These are phyloP conservation scores for Zasmidium citrigriseum DNA, from an alignment of 2,329 filamentous ascomycete species.

Conservation along the genomic window DNA sequence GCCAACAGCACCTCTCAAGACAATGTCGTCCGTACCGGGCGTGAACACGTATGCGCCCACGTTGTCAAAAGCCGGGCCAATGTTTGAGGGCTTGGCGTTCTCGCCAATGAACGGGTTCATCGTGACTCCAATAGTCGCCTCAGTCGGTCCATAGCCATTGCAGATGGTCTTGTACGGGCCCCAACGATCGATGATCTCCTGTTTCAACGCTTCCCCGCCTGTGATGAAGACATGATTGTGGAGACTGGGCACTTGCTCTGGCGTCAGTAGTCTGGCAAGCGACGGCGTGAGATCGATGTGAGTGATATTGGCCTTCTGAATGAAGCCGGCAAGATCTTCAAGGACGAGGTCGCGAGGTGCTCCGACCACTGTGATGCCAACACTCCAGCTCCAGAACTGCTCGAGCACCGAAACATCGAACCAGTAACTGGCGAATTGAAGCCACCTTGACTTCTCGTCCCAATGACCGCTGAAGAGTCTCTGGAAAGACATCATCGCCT, in stretches of 20 bases:
- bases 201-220: slow-evolving; percentile 82
- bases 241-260: slow-evolving; percentile 76
- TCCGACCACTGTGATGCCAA: slow-evolving; percentile 80
- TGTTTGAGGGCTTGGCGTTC: slow-evolving; percentile 82
- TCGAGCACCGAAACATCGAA: slow-evolving; percentile 93
- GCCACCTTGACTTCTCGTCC: slow-evolving; percentile 72
- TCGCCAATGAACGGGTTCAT: slow-evolving; percentile 80
- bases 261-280: slow-evolving; percentile 74
- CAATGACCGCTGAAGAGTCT: slow-evolving; percentile 75
- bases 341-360: slow-evolving; percentile 83
- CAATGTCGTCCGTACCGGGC: slow-evolving; percentile 68
- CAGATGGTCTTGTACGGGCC: slow-evolving; percentile 78
- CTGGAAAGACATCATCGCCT: slow-evolving; percentile 86
- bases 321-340: slow-evolving; percentile 74
- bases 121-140: slow-evolving; percentile 89
- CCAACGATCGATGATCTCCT: slow-evolving; percentile 87
- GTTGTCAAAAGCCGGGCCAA: slow-evolving; percentile 82
- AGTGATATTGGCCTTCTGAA: slow-evolving; percentile 72
- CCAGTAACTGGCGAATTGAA: slow-evolving; percentile 92
- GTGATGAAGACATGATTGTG: slow-evolving; percentile 89
- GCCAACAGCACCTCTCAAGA: slow-evolving; percentile 76
- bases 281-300: slow-evolving; percentile 92
- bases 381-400: slow-evolving; percentile 94
- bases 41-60: slow-evolving; percentile 79
- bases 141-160: slow-evolving; percentile 88